Base-by-base conservation (phyloP, 1,139 yeast genomes). In the Suhomyces yuchorum region DNA sequence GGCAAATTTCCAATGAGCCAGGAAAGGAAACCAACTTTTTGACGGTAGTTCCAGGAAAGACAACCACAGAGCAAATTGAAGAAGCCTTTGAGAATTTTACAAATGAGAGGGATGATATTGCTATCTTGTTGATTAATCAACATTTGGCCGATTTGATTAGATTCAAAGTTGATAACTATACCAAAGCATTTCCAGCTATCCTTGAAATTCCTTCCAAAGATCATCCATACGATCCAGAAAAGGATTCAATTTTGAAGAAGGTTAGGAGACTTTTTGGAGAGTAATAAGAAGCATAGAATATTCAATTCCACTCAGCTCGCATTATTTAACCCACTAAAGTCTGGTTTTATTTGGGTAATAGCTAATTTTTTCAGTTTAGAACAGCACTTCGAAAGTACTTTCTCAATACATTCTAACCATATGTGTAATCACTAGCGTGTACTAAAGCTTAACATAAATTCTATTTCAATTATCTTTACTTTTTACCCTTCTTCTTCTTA, bases 191-290 rank as follows among this genome's bases (percentile, higher is more conserved):
- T 70, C 99, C 99, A 7, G 97, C 99, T 3, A 84, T 93, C 44
- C 77, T 93, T 62, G 99, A 93, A 70, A 93, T 93, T 57, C 99
- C 99, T 35, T 89, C 98, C 15, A 93, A 93, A 73, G 99, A 93
- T 64, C 98, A 93, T 66, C 99, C 99, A 19, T 93, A 93, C 66
- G 92, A 93, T 67, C 99, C 99, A 20, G 98, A 92, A 67, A 95
- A 92, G 82, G 99, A 93, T 69, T 87, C 96, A 19, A 91, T 93
- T 47, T 78, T 93, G 71, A 85, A 95, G 73, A 86, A 96, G 66
- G 99, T 93, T 28, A 87, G 96, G 75, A 84, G 96, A 66, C 75
- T 93, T 56, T 92, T 92, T 73, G 98, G 98, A 40, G 98, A 92
- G 71, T 90, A 75, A 23, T n/a, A 12, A 24, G 38, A 14, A 22